These are phyloP conservation scores for Polyplosphaeria fusca DNA, from an alignment of 495 filamentous ascomycete genomes.

Conservation along the genomic window DNA sequence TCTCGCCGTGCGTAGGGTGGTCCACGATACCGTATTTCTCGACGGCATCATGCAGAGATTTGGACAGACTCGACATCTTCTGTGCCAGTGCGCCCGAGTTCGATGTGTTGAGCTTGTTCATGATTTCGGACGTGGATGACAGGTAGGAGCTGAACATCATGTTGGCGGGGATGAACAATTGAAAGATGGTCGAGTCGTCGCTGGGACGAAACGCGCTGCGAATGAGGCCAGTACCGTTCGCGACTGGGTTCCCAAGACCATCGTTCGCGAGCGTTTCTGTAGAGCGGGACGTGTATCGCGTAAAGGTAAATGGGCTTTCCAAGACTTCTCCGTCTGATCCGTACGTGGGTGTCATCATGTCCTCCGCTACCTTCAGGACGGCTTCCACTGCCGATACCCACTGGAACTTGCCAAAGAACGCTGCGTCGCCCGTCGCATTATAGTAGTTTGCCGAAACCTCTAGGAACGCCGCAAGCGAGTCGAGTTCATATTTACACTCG, in stretches of 20 bases:
- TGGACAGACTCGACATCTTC: slow-evolving; percentile 52
- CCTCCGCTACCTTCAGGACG: slow-evolving; percentile 55
- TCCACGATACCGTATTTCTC: slow-evolving; percentile 50
- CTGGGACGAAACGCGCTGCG: slow-evolving; percentile 62
- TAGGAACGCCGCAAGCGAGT: slow-evolving; percentile 63
- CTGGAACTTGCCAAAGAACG: slow-evolving; percentile 58
- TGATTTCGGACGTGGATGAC: slow-evolving; percentile 52
- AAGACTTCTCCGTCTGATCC: slow-evolving; percentile 53
- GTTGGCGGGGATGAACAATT: slow-evolving; percentile 62
- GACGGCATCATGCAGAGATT: slow-evolving; percentile 51
- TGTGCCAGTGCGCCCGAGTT: slow-evolving; percentile 44
- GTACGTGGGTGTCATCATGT: slow-evolving; percentile 59
- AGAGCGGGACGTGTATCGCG: slow-evolving; percentile 53
- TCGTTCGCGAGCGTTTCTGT: slow-evolving; percentile 61
- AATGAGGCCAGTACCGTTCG: slow-evolving; percentile 58
- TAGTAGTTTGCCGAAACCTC: slow-evolving; percentile 61
- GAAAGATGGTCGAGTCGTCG: slow-evolving; percentile 59
- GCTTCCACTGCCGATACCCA: slow-evolving; percentile 58
- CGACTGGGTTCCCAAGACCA: slow-evolving; percentile 57
- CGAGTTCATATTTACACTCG: slow-evolving; percentile 70
- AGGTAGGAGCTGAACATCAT: slow-evolving; percentile 66
- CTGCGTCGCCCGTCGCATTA: slow-evolving; percentile 50
- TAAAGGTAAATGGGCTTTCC: slow-evolving; percentile 55
- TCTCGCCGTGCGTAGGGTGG: slow-evolving; percentile 44
- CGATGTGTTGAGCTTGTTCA: slow-evolving; percentile 47